Evolutionary conservation across 306 rosid species (phyloP).

Genomic region (Gastrolobium bilobum): DNA sequence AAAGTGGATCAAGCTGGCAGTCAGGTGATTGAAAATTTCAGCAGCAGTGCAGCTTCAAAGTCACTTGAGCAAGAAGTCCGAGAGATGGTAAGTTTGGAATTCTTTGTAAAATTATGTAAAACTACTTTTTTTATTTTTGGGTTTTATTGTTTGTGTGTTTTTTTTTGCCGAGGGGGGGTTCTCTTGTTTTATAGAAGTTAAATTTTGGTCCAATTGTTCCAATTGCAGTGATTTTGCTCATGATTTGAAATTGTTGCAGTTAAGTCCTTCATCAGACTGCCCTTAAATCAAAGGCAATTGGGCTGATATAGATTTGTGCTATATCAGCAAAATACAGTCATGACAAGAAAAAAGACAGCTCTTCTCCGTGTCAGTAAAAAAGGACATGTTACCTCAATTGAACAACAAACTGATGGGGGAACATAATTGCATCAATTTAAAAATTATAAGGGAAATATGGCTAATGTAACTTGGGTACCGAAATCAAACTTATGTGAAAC

Average conservation of each 20-base stretch:
- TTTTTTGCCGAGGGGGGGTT: no score
- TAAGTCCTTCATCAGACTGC: neutral
- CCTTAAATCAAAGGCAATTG: constrained; percentile 10
- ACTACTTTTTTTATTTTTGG: neutral
- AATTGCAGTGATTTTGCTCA: constrained; percentile 16
- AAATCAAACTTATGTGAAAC: constrained; percentile 16
- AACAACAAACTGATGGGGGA: constrained; percentile 4
- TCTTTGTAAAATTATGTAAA: constrained; percentile 34
- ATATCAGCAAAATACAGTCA: constrained; percentile 9
- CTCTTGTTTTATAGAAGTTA: neutral
- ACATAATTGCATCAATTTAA: constrained; percentile 29
- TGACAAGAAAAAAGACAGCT: neutral
- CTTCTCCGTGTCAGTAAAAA: neutral
- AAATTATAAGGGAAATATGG: constrained; percentile 18
- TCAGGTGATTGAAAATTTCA: constrained; percentile 72
- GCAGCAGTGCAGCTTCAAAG: constrained; percentile 77
- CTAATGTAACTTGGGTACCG: neutral
- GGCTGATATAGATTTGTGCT: constrained; percentile 20
- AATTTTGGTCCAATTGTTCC: constrained; percentile 21
- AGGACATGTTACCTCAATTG: constrained; percentile 27
- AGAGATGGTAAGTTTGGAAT: constrained; percentile 69
- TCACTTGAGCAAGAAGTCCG: constrained; percentile 84
- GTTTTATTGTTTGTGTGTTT: neutral
- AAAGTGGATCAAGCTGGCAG: constrained; percentile 68
- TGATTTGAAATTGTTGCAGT: constrained; percentile 9